These are phyloP conservation scores for Cercospora sojina DNA, from an alignment of 2,329 filamentous ascomycete species.

Conservation along the genomic window DNA sequence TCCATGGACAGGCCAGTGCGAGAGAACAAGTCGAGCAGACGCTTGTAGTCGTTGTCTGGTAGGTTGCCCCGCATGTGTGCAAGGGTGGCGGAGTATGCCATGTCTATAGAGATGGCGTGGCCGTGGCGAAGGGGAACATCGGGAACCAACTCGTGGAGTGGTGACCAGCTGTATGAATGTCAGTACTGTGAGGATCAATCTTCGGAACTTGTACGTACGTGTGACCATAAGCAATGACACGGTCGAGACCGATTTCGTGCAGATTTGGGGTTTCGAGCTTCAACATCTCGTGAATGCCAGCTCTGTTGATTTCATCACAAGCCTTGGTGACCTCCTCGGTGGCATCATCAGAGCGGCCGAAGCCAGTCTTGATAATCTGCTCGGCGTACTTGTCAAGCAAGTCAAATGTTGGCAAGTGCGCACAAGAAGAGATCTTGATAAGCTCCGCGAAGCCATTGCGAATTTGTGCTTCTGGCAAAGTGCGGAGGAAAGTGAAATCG, in stretches of 20 bases:
- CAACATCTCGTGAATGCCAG: conserved; percentile 70
- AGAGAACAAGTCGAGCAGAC: conserved; percentile 67
- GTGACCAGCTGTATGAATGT: conserved; percentile 58
- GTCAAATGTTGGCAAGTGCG: conserved; percentile 64
- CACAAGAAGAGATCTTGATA: conserved; percentile 73
- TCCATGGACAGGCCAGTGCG: conserved; percentile 70
- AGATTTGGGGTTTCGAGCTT: conserved; percentile 71
- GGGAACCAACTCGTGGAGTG: conserved; percentile 68
- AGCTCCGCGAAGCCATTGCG: conserved; percentile 72
- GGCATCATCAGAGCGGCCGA: conserved; percentile 61
- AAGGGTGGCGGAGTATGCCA: conserved; percentile 71
- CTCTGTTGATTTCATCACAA: conserved; percentile 66
- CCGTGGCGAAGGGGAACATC: conserved; percentile 68
- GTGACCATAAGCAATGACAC: conserved; percentile 72
- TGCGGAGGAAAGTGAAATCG: conserved; percentile 70
- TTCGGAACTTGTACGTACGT: conserved; percentile 49
- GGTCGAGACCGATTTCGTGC: conserved; percentile 69
- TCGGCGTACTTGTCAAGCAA: conserved; percentile 69
- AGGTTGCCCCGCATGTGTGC: conserved; percentile 63
- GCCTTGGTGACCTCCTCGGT: conserved; percentile 57
- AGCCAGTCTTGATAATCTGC: conserved; percentile 63
- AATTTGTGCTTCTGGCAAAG: conserved; percentile 65
- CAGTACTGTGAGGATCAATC: neutral
- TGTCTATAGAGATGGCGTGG: conserved; percentile 73
- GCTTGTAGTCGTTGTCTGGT: conserved; percentile 58